A percentile compares a stretch with the other conserved stretches of the same genome.
phyloP scores from a whole-genome alignment of 305 asterid genomes.

The Fraxinus angustifolia region DNA sequence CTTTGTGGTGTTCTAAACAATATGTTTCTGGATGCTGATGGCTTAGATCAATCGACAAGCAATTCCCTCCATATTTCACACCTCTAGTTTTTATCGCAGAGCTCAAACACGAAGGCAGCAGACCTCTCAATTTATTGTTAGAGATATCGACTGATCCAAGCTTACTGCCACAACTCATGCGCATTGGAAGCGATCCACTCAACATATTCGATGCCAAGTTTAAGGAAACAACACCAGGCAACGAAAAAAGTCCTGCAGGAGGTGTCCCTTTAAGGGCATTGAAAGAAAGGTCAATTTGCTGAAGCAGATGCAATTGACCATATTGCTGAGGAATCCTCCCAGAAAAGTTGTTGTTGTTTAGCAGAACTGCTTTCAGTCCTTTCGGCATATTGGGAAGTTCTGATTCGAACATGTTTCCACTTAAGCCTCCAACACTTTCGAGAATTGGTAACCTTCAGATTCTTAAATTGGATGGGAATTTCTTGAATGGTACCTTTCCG shows the following conservation, averaged over 20 bases:
- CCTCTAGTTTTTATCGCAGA: constrained; percentile 19
- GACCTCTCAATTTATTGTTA: constrained; percentile 46
- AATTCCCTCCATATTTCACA: constrained; percentile 43
- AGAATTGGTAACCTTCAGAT: constrained; percentile 36
- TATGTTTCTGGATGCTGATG: constrained; percentile 42
- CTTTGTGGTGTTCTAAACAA: constrained; percentile 22
- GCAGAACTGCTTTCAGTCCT: constrained; percentile 28
- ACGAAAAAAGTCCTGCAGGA: constrained; percentile 21
- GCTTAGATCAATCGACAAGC: constrained; percentile 32
- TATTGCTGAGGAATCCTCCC: constrained; percentile 45
- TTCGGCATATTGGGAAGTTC: constrained; percentile 41
- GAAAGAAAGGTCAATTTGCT: constrained; percentile 47
- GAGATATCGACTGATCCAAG: constrained; percentile 48
- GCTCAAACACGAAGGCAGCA: constrained; percentile 52
- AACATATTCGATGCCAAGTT: constrained; percentile 44
- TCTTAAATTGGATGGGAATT: constrained; percentile 53
- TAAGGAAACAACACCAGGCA: constrained; percentile 37
- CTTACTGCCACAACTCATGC: constrained; percentile 37
- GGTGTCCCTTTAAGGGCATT: constrained; percentile 37
- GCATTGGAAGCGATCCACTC: constrained; percentile 35
- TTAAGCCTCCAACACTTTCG: constrained; percentile 42
- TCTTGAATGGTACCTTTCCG: constrained; percentile 51
- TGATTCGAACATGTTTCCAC: constrained; percentile 40
- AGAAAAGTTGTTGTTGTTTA: constrained; percentile 44
- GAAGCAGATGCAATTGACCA: constrained; percentile 36